These are phyloP conservation scores for Kwoniella botswanensis DNA, from an alignment of 768 basidiomycete genomes.

Conservation along the genomic window DNA sequence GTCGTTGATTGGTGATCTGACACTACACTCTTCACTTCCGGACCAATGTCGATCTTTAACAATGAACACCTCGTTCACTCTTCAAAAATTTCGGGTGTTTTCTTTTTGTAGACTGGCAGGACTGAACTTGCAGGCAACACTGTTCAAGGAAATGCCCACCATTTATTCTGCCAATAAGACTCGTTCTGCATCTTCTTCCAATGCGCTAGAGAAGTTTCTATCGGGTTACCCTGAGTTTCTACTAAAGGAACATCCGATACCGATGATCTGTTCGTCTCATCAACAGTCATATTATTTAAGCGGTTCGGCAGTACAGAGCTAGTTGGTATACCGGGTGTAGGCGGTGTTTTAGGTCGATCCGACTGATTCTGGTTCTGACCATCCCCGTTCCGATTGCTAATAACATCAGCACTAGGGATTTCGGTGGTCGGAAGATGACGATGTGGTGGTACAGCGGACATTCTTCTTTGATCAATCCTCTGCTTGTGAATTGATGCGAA, in stretches of 20 bases:
- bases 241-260: neutral
- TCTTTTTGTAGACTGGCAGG: too few relatives aligned
- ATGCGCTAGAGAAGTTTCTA: slow-evolving; percentile 2
- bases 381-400: too few relatives aligned
- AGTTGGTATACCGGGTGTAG: slow-evolving; percentile 3
- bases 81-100: too few relatives aligned
- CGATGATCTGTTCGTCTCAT: neutral
- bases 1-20: too few relatives aligned
- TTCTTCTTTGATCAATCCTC: neutral
- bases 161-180: slow-evolving; percentile 7
- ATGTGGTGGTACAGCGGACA: neutral
- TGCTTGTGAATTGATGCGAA: slow-evolving; percentile 24
- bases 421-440: too few relatives aligned
- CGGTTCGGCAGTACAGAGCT: neutral
- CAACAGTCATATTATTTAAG: neutral
- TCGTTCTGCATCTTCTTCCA: slow-evolving; percentile 15
- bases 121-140: too few relatives aligned
- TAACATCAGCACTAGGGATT: too few relatives aligned
- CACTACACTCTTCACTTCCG: too few relatives aligned
- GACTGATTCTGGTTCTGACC: too few relatives aligned
- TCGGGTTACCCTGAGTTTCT: neutral
- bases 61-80: too few relatives aligned
- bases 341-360: slow-evolving; percentile 18
- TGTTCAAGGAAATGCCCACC: too few relatives aligned
- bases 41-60: too few relatives aligned